Percentiles rank a stretch among this genome's conserved stretches.
Conservation (phyloP, 306 rosid species). For the Cicer pinnatifidum region DNA sequence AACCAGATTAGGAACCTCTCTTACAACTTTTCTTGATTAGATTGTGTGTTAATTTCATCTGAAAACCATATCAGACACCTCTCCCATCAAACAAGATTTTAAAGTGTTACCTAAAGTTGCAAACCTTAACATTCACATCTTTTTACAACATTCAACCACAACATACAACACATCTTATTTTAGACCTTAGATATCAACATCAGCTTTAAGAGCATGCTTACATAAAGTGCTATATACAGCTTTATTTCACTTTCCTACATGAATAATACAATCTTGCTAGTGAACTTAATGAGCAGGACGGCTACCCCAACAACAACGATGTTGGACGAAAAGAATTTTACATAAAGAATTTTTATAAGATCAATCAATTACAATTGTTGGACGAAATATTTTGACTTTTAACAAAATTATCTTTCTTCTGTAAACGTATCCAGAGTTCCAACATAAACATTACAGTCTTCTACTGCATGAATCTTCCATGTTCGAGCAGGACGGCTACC, state of each 20-base stretch:
- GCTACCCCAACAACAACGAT: too few species aligned
- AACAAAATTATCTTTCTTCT: too few species aligned
- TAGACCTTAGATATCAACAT: too few species aligned
- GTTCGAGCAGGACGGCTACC: constrained; percentile 97
- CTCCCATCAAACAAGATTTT: constrained; percentile 16
- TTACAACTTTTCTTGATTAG: not conserved
- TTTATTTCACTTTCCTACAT: constrained; percentile 11
- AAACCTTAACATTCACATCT: too few species aligned
- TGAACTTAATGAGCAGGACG: too few species aligned
- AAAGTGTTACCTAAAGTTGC: not conserved
- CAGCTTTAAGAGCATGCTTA: not conserved
- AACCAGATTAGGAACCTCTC: constrained; percentile 10
- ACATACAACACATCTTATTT: too few species aligned
- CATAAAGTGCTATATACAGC: not conserved
- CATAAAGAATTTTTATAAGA: too few species aligned
- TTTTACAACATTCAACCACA: too few species aligned
- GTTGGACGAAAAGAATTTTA: too few species aligned
- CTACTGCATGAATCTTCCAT: constrained; percentile 85
- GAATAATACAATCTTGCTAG: constrained; percentile 23
- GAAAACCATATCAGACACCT: not conserved
- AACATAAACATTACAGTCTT: constrained; percentile 91
- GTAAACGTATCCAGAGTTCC: constrained; percentile 92
- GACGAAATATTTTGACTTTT: too few species aligned
- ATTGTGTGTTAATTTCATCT: not conserved
- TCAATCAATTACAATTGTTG: too few species aligned